Evolutionary conservation across 2,329 filamentous ascomycete species (phyloP).

Genomic region (Hypoxylon sp.): DNA sequence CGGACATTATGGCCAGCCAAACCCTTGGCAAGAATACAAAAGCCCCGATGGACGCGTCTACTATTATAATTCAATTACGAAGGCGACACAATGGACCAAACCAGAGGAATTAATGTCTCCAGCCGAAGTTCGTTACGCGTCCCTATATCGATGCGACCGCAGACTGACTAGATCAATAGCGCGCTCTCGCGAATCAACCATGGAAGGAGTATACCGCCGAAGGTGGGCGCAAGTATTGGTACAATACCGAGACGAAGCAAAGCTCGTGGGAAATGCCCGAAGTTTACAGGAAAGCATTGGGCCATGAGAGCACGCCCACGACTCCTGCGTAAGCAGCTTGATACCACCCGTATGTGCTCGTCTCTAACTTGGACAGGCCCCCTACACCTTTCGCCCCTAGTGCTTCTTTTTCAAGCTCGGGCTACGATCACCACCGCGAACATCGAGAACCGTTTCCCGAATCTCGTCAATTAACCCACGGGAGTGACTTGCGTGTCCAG

Average conservation of each 20-base stretch:
- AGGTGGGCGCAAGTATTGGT: slow-evolving; percentile 94
- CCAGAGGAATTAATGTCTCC: slow-evolving; percentile 89
- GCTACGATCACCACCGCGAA: slow-evolving; percentile 57
- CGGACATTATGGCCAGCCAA: slow-evolving; percentile 66
- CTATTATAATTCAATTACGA: slow-evolving; percentile 90
- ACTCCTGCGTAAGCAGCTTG: slow-evolving; percentile 59
- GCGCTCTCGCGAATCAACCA: slow-evolving; percentile 83
- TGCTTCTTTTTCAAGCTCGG: slow-evolving; percentile 55
- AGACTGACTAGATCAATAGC: slow-evolving; percentile 64
- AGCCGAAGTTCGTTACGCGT: slow-evolving; percentile 74
- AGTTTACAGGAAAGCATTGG: slow-evolving; percentile 81
- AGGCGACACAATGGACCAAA: slow-evolving; percentile 94
- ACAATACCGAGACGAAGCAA: slow-evolving; percentile 90
- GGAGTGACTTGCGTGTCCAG: slow-evolving; percentile 69
- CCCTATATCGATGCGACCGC: slow-evolving; percentile 36
- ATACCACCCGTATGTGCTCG: not conserved
- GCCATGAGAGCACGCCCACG: slow-evolving; percentile 65
- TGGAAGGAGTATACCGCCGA: slow-evolving; percentile 95
- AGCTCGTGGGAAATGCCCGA: slow-evolving; percentile 97
- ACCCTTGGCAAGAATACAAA: slow-evolving; percentile 84
- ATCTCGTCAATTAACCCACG: slow-evolving; percentile 71
- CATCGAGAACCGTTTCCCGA: slow-evolving; percentile 63
- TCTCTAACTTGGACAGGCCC: slow-evolving; percentile 50
- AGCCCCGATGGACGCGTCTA: slow-evolving; percentile 88
- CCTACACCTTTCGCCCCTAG: slow-evolving; percentile 62